These are phyloP conservation scores for Pulicaria dysenterica DNA, from an alignment of 129 eudicot species.

Conservation along the genomic window DNA sequence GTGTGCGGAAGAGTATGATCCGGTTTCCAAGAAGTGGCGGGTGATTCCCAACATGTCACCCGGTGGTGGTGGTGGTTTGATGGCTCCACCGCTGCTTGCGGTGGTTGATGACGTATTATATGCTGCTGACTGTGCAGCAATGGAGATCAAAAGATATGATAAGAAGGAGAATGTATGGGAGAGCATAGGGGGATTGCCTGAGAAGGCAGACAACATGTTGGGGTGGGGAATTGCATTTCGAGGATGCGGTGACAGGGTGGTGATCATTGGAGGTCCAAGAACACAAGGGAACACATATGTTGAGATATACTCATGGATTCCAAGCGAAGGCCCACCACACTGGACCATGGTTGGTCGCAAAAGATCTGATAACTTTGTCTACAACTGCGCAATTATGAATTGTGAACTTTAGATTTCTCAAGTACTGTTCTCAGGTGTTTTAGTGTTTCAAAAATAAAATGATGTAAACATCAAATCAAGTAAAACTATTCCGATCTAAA, in stretches of 20 bases:
- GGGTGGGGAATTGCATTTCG: conserved; percentile 83
- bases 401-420: not conserved
- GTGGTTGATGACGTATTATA: conserved; percentile 67
- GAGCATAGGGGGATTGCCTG: conserved; percentile 57
- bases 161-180: conserved; percentile 49
- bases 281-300: conserved; percentile 34
- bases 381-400: conserved; percentile 34
- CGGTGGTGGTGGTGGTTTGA: conserved; percentile 8
- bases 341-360: conserved; percentile 56
- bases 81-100: conserved; percentile 75
- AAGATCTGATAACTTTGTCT: conserved; percentile 54
- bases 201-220: conserved; percentile 44
- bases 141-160: conserved; percentile 59
- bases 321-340: conserved; percentile 49
- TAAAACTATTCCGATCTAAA: too few species aligned
- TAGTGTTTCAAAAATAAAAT: not conserved
- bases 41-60: conserved; percentile 64
- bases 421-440: not conserved
- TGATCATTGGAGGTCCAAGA: conserved; percentile 65
- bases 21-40: conserved; percentile 46
- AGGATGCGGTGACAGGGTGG: conserved; percentile 65
- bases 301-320: conserved; percentile 64
- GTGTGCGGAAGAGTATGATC: conserved; percentile 72
- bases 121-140: conserved; percentile 57
- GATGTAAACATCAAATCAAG: too few species aligned